Conservation (phyloP, 129 eudicot genomes). For the Centrapalus pauciflorus region DNA sequence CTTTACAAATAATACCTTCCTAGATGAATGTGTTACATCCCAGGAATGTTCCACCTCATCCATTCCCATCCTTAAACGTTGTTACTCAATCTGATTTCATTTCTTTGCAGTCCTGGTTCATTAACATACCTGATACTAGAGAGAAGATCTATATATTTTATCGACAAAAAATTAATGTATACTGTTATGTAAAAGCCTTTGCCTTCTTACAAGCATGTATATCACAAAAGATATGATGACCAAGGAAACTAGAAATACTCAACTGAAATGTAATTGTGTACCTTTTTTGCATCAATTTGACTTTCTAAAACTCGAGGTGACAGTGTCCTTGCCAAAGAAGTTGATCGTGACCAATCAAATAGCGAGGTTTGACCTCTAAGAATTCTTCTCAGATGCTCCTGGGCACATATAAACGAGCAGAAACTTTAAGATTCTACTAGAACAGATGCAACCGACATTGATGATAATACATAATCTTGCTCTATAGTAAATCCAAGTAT, state of each 20-base stretch:
- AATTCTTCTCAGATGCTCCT: slow-evolving; percentile 94
- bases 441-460: not conserved
- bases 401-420: slow-evolving; percentile 7
- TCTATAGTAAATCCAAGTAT: not conserved
- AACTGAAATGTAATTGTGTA: slow-evolving; percentile 18
- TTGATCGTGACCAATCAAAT: slow-evolving; percentile 96
- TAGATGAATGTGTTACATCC: not conserved
- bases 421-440: slow-evolving; percentile 13
- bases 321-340: slow-evolving; percentile 89
- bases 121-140: not conserved
- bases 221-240: not conserved
- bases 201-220: not conserved
- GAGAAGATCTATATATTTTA: not conserved
- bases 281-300: slow-evolving; percentile 99
- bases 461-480: not conserved
- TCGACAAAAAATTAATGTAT: not conserved
- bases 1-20: no score
- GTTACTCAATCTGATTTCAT: not conserved
- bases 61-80: not conserved
- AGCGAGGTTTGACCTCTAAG: slow-evolving; percentile 91
- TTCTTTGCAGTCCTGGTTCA: not conserved
- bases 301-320: slow-evolving; percentile 99
- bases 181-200: not conserved
- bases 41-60: not conserved
- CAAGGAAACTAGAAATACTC: not conserved